These are phyloP conservation scores for Linnemannia exigua DNA, from an alignment of 192 early-diverging fungal genomes.

Conservation along the genomic window DNA sequence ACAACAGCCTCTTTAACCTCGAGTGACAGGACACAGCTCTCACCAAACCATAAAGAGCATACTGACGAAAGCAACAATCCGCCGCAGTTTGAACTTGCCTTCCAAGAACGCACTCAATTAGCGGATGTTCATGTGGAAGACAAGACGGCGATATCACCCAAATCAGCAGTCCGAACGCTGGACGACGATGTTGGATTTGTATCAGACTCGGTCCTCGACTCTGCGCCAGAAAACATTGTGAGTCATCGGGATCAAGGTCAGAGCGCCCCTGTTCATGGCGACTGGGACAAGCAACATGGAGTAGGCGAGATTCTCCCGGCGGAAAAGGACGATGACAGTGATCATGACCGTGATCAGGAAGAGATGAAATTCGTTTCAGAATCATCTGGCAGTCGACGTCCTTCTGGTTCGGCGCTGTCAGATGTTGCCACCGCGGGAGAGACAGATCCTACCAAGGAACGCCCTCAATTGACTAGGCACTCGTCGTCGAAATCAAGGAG, in stretches of 20 bases:
- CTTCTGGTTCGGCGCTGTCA: neutral
- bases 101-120: neutral
- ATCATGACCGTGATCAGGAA: neutral
- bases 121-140: neutral
- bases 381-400: neutral
- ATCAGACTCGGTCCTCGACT: conserved; percentile 41
- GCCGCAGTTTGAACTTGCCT: neutral
- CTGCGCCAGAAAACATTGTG: conserved; percentile 16
- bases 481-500: conserved; percentile 23
- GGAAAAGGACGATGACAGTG: neutral
- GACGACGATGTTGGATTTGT: conserved; percentile 44
- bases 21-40: neutral
- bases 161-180: neutral
- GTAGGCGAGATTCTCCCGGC: neutral
- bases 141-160: neutral
- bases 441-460: neutral
- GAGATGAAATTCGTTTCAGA: neutral
- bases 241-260: conserved; percentile 1
- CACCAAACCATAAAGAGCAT: neutral
- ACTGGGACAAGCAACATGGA: conserved; percentile 29
- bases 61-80: neutral
- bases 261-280: neutral
- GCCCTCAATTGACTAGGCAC: conserved; percentile 1
- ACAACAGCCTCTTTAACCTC: conserved; percentile 16
- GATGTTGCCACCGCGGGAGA: neutral